Evolutionary conservation across 164 flowering plant species (phyloP), one percentile per base, ranked within the genome.

Genomic region (Berberis thunbergii): DNA sequence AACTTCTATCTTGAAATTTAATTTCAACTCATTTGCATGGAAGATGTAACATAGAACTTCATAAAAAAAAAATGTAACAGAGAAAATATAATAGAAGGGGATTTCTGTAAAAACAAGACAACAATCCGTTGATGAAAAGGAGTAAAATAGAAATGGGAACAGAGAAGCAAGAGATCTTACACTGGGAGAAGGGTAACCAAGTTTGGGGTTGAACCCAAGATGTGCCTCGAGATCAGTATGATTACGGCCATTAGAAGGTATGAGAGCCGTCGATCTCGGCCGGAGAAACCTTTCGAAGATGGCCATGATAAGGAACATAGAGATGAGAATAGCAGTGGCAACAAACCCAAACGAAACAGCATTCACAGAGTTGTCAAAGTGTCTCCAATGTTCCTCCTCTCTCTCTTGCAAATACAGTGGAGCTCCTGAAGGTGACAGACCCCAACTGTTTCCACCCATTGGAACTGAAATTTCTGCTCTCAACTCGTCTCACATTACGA

Each of bases 231-330:
- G 73, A 60, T 81, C 91, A 6, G 66, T 55, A 43, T 3, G 68
- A 43, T 56, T 40, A 11, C 64, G 72, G 60, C 61, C 65, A 13
- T 39, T 69, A 68, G 80, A 11, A 46, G 79, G 67, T 45, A 78
- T 65, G 1, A 65, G 46, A 4, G 41, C 60, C 56, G 79, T 66
- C 5, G 88, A 72, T 49, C 78, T 72, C 7, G 88, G 79, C 67
- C 91, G 52, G 26, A 91, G 78, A 57, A 85, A 86, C 64, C 87
- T 72, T 75, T 91, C 98, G 49, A 91, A 89, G 48, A 91, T 78
- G 62, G 98, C 96, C 96, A 91, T 91, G 61, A 86, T 79, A 43
- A 91, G 81, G 71, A 91, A 91, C 96, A 91, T 87, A 44, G 90
- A 84, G 61, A 91, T 80, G 65, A 91, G 83, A 71, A 91, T 78